phyloP scores from a whole-genome alignment of 2,329 filamentous ascomycete species.

The Calycina herbarum region DNA sequence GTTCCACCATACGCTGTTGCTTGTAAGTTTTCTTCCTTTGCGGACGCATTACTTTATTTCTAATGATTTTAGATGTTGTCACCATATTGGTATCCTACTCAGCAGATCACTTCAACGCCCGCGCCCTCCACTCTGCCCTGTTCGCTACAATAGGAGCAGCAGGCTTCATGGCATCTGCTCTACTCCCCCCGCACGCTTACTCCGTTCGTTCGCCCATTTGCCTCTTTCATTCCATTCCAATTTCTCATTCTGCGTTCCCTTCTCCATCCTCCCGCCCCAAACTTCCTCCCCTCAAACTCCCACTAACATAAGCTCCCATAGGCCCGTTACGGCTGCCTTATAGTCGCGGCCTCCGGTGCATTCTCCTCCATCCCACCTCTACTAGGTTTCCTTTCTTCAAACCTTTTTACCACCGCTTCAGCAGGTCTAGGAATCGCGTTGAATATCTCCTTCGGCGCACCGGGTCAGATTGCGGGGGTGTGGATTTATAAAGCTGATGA shows the following conservation, averaged over 20 bases:
- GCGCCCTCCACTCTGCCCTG: slow-evolving; percentile 51
- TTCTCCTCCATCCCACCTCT: slow-evolving; percentile 71
- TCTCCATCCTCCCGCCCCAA: not conserved
- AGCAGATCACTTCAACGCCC: slow-evolving; percentile 61
- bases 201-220: slow-evolving; percentile 33
- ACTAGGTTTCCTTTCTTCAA: slow-evolving; percentile 41
- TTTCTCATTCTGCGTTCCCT: not conserved
- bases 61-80: slow-evolving; percentile 38
- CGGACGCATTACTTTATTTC: not conserved
- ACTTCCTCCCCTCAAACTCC: not conserved
- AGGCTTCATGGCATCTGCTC: slow-evolving; percentile 63
- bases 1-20: slow-evolving; percentile 65
- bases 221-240: not conserved
- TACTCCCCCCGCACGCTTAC: slow-evolving; percentile 61
- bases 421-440: slow-evolving; percentile 69
- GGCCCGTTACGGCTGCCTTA: slow-evolving; percentile 67
- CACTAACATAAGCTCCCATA: slow-evolving; percentile 19
- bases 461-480: slow-evolving; percentile 70
- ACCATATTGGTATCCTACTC: slow-evolving; percentile 56
- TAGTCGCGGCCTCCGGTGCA: slow-evolving; percentile 64
- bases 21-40: slow-evolving; percentile 40
- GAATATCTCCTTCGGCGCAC: slow-evolving; percentile 66
- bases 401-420: slow-evolving; percentile 64
- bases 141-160: slow-evolving; percentile 52
- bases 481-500: slow-evolving; percentile 73